Base-by-base conservation (phyloP, 306 rosid genomes). In the Cicer pinnatifidum region DNA sequence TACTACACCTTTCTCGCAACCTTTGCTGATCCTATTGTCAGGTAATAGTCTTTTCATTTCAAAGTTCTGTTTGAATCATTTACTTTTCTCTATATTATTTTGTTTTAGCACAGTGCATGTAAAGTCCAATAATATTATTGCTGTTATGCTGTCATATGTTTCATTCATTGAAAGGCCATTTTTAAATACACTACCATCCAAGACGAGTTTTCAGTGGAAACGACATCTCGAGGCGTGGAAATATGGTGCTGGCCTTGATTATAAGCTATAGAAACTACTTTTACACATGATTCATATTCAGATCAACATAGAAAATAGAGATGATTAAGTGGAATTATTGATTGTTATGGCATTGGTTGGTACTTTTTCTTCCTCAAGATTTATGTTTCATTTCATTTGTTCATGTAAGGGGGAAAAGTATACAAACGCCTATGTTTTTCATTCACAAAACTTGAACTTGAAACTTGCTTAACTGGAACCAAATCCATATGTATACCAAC, bases 201-300 rank as follows among this genome's bases (percentile, higher is more conserved):
- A 91, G 82, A 65, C 16, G 82, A 86, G 82, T 40, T 94, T 86
- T 69, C 83, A 75, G 81, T 91, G 91, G 97, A 89, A 80, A 68
- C 78, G 92, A 78, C 87, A 80, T 57, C 96, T 94, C 0, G 96
- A 94, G 82, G 88, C 98, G 65, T 94, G 98, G 97, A 94, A 89
- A 82, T 89, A 91, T 75, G 98, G 98, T 72, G 89, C 98, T 77
- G 97, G 98, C 72, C 87, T 94, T 77, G 98, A 91, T 82, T 89
- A 87, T 82, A 85, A 91, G 87, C 86, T 81, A 54, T 62, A 62
- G 50, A 3, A 43, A 59, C 57, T 6, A 28, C 70, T 64, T 39
- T 28, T 56, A 20, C 40, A 20, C 52, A 48, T 72, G 45, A 69
- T 50, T 20, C 8, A 50, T 50, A 50, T 12, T 50, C 11, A 71